A percentile compares a stretch with the other conserved stretches of the same genome.
Conservation (phyloP, 192 early-diverging fungal genomes). For the Gaertneriomyces sp. region DNA sequence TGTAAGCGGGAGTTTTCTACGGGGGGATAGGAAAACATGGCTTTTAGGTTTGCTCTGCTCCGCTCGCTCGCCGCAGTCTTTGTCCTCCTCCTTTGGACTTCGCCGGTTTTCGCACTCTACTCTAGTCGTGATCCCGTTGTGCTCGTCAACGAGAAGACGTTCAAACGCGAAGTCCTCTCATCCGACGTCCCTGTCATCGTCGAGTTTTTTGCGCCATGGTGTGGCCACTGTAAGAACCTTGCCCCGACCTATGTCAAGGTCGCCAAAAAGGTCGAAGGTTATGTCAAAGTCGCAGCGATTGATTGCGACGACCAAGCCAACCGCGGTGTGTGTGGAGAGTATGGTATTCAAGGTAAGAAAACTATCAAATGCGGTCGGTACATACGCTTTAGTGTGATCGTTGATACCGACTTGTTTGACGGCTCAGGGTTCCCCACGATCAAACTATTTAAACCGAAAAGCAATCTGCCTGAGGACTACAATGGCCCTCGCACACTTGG, state of each 20-base stretch:
- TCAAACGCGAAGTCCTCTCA: conserved; percentile 63
- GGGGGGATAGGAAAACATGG: no score
- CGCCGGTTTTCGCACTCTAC: conserved; percentile 28
- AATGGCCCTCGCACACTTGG: no score
- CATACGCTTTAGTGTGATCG: background rate
- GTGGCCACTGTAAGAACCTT: conserved; percentile 83
- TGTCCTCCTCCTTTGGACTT: no score
- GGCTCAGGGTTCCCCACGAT: conserved; percentile 76
- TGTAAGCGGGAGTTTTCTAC: no score
- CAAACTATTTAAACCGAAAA: conserved; percentile 59
- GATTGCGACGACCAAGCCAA: conserved; percentile 86
- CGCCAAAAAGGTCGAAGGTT: conserved; percentile 74
- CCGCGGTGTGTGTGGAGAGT: conserved; percentile 70
- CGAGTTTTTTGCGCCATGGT: conserved; percentile 96
- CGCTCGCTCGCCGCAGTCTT: no score
- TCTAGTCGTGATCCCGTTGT: conserved; percentile 35
- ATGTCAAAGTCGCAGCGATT: conserved; percentile 83
- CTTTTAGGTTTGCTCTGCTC: no score
- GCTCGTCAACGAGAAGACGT: conserved; percentile 46
- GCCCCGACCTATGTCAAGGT: conserved; percentile 88
- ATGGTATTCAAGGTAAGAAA: conserved; percentile 70
- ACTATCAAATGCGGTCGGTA: background rate
- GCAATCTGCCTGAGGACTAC: no score
- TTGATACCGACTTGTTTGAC: background rate
- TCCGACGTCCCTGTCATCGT: conserved; percentile 71